Evolutionary conservation across 2,329 filamentous ascomycete genomes (phyloP).

Genomic region (Cercospora berteroae): DNA sequence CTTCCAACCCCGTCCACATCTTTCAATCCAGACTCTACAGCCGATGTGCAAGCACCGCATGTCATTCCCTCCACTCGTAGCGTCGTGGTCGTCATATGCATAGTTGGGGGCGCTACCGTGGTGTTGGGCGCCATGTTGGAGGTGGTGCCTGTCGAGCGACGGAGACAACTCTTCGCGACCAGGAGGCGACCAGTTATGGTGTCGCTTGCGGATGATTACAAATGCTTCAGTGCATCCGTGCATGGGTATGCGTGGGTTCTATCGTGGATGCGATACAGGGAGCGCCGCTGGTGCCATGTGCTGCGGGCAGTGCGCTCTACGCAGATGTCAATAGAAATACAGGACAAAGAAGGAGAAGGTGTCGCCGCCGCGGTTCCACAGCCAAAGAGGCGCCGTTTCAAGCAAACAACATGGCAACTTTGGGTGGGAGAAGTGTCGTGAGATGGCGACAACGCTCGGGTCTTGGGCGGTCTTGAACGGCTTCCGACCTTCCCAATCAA

Average conservation of each 20-base stretch:
- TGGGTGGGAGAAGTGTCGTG: background rate
- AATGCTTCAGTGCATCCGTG: background rate
- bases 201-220: background rate
- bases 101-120: conserved; percentile 14
- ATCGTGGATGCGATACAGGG: conserved; percentile 3
- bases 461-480: background rate
- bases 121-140: background rate
- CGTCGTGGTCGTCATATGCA: conserved; percentile 81
- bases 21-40: conserved; percentile 86
- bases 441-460: background rate
- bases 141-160: background rate
- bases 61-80: conserved; percentile 81
- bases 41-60: conserved; percentile 90
- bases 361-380: background rate
- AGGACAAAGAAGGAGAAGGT: background rate
- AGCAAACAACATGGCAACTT: conserved; percentile 1
- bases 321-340: conserved; percentile 7
- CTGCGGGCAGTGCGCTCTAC: background rate
- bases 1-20: conserved; percentile 76
- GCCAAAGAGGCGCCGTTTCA: conserved; percentile 2
- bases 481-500: conserved; percentile 3
- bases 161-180: background rate
- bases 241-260: background rate
- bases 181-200: background rate
- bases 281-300: background rate